A percentile compares a stretch with the other conserved stretches of the same genome.
Evolutionary conservation across 352 stramenopile species (phyloP).

Genomic region (Bremia lactucae): DNA sequence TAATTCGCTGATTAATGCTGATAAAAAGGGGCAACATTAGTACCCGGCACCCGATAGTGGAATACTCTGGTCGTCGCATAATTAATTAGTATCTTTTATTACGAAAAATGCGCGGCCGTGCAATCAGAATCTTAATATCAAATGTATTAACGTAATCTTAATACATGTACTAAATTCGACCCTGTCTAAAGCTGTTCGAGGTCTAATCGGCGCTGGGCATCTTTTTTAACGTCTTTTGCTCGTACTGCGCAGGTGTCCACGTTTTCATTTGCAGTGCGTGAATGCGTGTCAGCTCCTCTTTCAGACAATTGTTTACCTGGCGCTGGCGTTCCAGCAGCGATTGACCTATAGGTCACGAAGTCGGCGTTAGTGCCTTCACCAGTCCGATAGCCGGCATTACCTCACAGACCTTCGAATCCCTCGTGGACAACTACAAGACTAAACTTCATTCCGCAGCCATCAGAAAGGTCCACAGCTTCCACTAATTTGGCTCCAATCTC

Average conservation of each 20-base stretch:
- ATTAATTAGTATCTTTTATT: too few species aligned
- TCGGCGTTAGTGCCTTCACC: background rate
- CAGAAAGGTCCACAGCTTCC: conserved; percentile 67
- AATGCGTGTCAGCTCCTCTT: conserved; percentile 77
- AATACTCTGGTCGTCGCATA: too few species aligned
- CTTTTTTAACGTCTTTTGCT: conserved; percentile 66
- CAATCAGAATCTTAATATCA: too few species aligned
- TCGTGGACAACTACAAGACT: conserved; percentile 74
- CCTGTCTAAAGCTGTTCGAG: too few species aligned
- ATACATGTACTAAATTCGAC: too few species aligned
- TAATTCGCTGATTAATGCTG: too few species aligned
- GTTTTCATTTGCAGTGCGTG: conserved; percentile 83
- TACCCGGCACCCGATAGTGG: too few species aligned
- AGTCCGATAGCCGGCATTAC: too few species aligned
- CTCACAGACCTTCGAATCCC: conserved; percentile 54
- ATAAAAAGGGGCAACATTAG: too few species aligned
- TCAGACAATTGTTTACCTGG: conserved; percentile 67
- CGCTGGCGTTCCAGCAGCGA: conserved; percentile 69
- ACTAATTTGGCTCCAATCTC: conserved; percentile 57
- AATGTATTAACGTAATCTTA: too few species aligned
- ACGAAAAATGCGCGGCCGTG: too few species aligned
- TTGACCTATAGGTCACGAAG: conserved; percentile 25
- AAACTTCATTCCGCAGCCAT: conserved; percentile 77
- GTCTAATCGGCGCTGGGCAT: conserved; percentile 30
- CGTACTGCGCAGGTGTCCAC: conserved; percentile 72